Evolutionary conservation across 768 basidiomycete species (phyloP).

Genomic region (Mycena pura): DNA sequence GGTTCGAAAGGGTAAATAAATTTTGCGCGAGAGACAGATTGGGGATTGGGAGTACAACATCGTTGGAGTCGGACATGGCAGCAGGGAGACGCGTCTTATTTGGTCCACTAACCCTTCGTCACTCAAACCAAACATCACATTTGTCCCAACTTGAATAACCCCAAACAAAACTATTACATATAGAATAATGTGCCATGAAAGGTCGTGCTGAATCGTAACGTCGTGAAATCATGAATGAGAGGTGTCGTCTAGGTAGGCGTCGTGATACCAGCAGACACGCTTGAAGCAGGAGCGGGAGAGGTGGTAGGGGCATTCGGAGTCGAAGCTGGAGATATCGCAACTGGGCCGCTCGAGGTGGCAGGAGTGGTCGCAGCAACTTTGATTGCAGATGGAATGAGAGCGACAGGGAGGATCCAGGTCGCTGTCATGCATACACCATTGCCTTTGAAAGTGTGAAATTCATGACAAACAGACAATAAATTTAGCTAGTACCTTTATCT

Average conservation of each 20-base stretch:
- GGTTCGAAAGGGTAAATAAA: constrained; percentile 73
- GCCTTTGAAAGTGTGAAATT: constrained; percentile 34
- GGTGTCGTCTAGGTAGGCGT: neutral
- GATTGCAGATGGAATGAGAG: constrained; percentile 50
- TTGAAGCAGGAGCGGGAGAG: neutral
- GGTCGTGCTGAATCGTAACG: neutral
- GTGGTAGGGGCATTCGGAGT: neutral
- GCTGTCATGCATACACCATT: constrained; percentile 63
- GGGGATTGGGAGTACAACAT: constrained; percentile 83
- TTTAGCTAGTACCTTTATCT: constrained; percentile 46
- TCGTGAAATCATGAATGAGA: neutral
- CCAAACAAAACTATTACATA: neutral
- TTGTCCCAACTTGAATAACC: neutral
- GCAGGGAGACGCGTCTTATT: constrained; percentile 26
- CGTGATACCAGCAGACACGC: neutral
- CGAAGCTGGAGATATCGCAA: no score
- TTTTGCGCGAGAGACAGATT: constrained; percentile 85
- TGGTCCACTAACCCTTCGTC: neutral
- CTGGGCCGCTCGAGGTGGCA: no score
- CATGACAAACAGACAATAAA: neutral
- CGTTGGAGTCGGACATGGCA: constrained; percentile 72
- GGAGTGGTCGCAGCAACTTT: neutral
- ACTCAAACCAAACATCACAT: neutral
- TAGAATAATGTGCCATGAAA: neutral
- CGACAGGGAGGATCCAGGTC: constrained; percentile 63